These are phyloP conservation scores for Aspergillus amoenus DNA, from an alignment of 2,329 filamentous ascomycete species.

Conservation along the genomic window DNA sequence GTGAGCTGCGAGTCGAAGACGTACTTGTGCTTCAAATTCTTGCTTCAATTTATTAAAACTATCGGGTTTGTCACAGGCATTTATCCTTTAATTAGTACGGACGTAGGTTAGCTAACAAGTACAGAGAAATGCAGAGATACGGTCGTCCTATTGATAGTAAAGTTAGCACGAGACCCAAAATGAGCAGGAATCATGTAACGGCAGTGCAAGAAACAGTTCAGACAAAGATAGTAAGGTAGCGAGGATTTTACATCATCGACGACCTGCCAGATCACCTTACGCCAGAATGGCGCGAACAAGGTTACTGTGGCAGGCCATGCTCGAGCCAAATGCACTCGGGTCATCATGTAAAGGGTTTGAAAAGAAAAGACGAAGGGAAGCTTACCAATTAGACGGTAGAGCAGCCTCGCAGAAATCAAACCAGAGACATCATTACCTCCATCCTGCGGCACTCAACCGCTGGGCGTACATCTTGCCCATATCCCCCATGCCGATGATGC, in stretches of 20 bases:
- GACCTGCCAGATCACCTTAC: slow-evolving; percentile 56
- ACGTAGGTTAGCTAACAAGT: background rate
- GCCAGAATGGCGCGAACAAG: slow-evolving; percentile 73
- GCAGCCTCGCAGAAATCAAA: slow-evolving; percentile 10
- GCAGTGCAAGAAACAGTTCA: slow-evolving; percentile 53
- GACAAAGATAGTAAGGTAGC: slow-evolving; percentile 95
- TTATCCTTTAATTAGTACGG: slow-evolving; percentile 64
- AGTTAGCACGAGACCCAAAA: slow-evolving; percentile 22
- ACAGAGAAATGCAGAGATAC: background rate
- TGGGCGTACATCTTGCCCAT: slow-evolving; percentile 99
- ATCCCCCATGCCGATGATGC: slow-evolving; percentile 98
- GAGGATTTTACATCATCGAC: slow-evolving; percentile 99
- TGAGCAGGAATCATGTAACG: slow-evolving; percentile 2
- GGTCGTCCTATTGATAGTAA: slow-evolving; percentile 18
- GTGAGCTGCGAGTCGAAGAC: slow-evolving; percentile 44
- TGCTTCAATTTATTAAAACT: slow-evolving; percentile 77
- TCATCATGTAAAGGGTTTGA: slow-evolving; percentile 70
- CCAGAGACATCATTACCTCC: slow-evolving; percentile 61
- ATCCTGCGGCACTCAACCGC: slow-evolving; percentile 83
- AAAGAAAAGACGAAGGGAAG: slow-evolving; percentile 13
- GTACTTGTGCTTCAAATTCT: slow-evolving; percentile 87
- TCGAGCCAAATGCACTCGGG: slow-evolving; percentile 99
- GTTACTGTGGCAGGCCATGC: slow-evolving; percentile 66
- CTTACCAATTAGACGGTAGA: slow-evolving; percentile 27
- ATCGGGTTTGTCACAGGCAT: slow-evolving; percentile 90